phyloP scores from a whole-genome alignment of 495 filamentous ascomycete genomes.

The Chaetomium tenue region DNA sequence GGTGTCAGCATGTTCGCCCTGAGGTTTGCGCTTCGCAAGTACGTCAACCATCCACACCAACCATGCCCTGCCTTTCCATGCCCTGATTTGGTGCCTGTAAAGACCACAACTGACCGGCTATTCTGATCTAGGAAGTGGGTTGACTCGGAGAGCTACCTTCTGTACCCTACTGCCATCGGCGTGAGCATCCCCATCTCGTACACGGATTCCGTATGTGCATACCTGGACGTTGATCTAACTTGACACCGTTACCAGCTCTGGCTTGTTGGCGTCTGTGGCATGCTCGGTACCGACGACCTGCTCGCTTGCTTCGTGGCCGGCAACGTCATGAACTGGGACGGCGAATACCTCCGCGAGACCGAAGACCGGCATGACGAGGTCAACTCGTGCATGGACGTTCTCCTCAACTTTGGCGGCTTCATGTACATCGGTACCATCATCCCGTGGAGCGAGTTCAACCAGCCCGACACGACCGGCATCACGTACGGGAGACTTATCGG shows the following conservation, averaged over 20 bases:
- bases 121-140: constrained; percentile 61
- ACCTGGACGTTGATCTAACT: not conserved
- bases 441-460: constrained; percentile 61
- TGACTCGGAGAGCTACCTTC: constrained; percentile 79
- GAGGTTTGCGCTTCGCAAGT: constrained; percentile 33
- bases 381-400: constrained; percentile 76
- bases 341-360: constrained; percentile 81
- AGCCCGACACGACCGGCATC: constrained; percentile 41
- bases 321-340: constrained; percentile 80
- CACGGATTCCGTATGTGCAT: constrained; percentile 10
- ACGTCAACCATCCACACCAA: not conserved
- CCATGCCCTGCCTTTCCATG: not conserved
- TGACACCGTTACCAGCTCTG: constrained; percentile 47
- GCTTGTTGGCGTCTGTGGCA: constrained; percentile 74
- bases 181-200: constrained; percentile 40
- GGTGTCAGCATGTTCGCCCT: constrained; percentile 65
- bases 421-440: constrained; percentile 83
- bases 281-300: constrained; percentile 87
- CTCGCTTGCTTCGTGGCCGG: constrained; percentile 89
- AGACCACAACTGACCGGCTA: not conserved
- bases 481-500: constrained; percentile 65
- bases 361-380: constrained; percentile 70
- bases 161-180: constrained; percentile 81
- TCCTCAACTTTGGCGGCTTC: constrained; percentile 73
- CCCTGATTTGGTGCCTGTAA: not conserved